Base-by-base conservation (phyloP, 108 stramenopile genomes). In the Cyclotella sp. region DNA sequence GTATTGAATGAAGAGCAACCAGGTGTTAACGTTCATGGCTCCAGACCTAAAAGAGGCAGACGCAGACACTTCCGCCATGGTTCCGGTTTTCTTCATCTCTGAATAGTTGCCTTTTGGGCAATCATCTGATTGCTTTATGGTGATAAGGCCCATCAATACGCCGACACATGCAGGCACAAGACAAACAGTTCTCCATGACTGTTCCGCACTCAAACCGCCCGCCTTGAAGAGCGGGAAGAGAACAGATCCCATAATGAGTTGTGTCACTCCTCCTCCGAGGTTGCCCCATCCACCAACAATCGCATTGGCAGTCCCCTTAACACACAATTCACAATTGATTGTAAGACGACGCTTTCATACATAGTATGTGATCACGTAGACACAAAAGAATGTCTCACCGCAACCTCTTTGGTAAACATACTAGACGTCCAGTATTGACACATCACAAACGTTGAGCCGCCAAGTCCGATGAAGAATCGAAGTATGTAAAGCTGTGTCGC, bases 1-100 rank as follows among this genome's bases (percentile, higher is more conserved):
- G 77, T 97, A 97, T 74, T 95, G 93, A 52, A 93, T 44, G 81
- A 87, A 87, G 52, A 97, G 77, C 41, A 97, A 39, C 95, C 93
- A 96, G 4, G 94, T 91, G 81, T 95, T 96, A 49, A 89, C 34
- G 79, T 96, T 93, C 60, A 87, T 8, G 22, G 89, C 86, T 26
- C 90, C 96, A 21, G 73, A 63, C 27, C 87, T 85, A 73, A 92
- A 90, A 47, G 89, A 90, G 5, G 75, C 77, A 16, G 85, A 70
- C 42, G 91, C 93, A 43, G 91, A 91, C 21, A 94, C 87, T 57
- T 88, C 83, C 6, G 82, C 63, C 93, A 94, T 94, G 61, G 62
- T 74, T 45, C 94, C 94, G 60, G 87, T 75, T 64, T 78, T 84
- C 83, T 90, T 85, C 75, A 92, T 67, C 45, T 97, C 91, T 21